phyloP scores from a whole-genome alignment of 805 yeast genomes.

The Pichia ethanolica region DNA sequence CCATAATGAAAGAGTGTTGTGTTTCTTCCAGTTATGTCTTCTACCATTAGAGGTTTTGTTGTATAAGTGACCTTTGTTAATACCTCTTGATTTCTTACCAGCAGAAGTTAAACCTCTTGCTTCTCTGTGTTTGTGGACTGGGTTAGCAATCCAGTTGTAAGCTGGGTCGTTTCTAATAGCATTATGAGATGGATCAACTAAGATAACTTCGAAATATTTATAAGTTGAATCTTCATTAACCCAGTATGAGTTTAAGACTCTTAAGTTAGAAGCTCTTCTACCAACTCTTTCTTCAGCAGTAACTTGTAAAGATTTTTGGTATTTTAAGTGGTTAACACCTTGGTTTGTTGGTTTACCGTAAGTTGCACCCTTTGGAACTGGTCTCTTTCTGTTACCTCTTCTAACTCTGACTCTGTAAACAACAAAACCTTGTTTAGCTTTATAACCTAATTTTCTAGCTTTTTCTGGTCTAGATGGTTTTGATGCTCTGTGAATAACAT shows the following conservation, averaged over 20 bases:
- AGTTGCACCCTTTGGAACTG: constrained; percentile 99
- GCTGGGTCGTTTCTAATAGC: constrained; percentile 98
- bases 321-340: constrained; percentile 98
- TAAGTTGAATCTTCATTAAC: constrained; percentile 98
- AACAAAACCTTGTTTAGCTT: constrained; percentile 99
- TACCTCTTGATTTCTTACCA: constrained; percentile 99
- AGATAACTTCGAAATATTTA: constrained; percentile 98
- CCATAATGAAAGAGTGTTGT: constrained; percentile 98
- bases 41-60: constrained; percentile 98
- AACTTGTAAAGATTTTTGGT: constrained; percentile 96
- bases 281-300: constrained; percentile 99
- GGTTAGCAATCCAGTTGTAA: constrained; percentile 99
- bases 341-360: constrained; percentile 99
- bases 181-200: constrained; percentile 95
- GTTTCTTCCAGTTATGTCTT: constrained; percentile 99
- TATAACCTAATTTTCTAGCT: constrained; percentile 99
- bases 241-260: constrained; percentile 99
- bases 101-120: constrained; percentile 97
- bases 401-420: constrained; percentile 98
- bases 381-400: constrained; percentile 99
- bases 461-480: constrained; percentile 99
- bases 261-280: constrained; percentile 96
- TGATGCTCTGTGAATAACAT: constrained; percentile 96
- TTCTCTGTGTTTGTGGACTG: constrained; percentile 99
- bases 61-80: constrained; percentile 99